phyloP scores from a whole-genome alignment of 2,329 filamentous ascomycete genomes.

The Colletotrichum aenigma region DNA sequence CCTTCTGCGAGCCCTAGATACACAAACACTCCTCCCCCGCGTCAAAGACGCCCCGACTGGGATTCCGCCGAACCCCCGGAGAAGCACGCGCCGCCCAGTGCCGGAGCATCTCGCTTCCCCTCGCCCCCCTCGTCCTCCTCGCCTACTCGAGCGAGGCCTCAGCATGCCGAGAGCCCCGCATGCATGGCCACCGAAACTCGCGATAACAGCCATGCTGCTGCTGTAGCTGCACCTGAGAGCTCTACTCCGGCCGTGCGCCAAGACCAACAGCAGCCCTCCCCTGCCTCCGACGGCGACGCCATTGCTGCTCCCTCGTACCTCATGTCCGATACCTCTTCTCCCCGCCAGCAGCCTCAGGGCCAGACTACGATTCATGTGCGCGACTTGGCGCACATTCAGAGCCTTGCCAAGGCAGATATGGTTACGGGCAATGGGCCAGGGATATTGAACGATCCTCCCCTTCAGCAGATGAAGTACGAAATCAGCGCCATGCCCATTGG shows the following conservation, averaged over 20 bases:
- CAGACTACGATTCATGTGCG: slow-evolving; percentile 73
- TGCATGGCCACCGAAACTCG: slow-evolving; percentile 53
- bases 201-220: slow-evolving; percentile 7
- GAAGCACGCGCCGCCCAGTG: slow-evolving; percentile 32
- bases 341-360: slow-evolving; percentile 33
- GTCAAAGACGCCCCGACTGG: slow-evolving; percentile 16
- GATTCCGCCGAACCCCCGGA: slow-evolving; percentile 8
- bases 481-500: slow-evolving; percentile 97
- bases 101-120: slow-evolving; percentile 53
- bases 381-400: slow-evolving; percentile 90
- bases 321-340: slow-evolving; percentile 29
- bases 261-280: slow-evolving; percentile 37
- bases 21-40: neutral
- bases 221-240: neutral
- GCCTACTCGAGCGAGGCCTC: slow-evolving; percentile 39
- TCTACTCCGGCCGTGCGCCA: slow-evolving; percentile 25
- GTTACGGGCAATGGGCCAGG: slow-evolving; percentile 57
- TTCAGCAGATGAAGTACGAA: slow-evolving; percentile 76
- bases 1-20: slow-evolving; percentile 34
- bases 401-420: slow-evolving; percentile 80
- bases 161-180: slow-evolving; percentile 44
- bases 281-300: slow-evolving; percentile 35
- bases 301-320: slow-evolving; percentile 26
- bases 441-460: slow-evolving; percentile 53
- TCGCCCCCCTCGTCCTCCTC: slow-evolving; percentile 61